Evolutionary conservation across 495 filamentous ascomycete genomes (phyloP).

Genomic region (Parmelia sp.): DNA sequence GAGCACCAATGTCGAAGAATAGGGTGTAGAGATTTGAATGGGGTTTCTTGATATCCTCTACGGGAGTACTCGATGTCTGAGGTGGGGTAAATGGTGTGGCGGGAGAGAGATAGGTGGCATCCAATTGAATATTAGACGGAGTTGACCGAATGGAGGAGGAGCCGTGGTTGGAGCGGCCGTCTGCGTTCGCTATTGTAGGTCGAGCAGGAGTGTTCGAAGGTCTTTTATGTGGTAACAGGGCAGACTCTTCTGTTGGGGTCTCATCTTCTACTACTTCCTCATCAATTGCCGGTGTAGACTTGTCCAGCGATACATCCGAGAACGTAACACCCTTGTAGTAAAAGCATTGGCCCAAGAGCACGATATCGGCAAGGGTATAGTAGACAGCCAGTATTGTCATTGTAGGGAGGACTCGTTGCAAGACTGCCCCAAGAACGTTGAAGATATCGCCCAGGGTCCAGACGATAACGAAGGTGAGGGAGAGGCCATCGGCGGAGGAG

Average conservation of each 20-base stretch:
- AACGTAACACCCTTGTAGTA: constrained; percentile 85
- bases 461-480: constrained; percentile 78
- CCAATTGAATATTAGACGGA: constrained; percentile 34
- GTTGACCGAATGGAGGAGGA: constrained; percentile 29
- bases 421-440: constrained; percentile 84
- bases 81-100: constrained; percentile 61
- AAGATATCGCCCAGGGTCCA: constrained; percentile 95
- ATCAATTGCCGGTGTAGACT: constrained; percentile 5
- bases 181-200: constrained; percentile 16
- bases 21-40: constrained; percentile 48
- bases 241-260: constrained; percentile 19
- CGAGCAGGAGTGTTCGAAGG: constrained; percentile 5
- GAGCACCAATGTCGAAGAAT: constrained; percentile 62
- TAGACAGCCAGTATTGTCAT: constrained; percentile 96
- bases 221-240: constrained; percentile 20
- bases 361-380: constrained; percentile 89
- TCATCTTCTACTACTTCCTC: constrained; percentile 21
- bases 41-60: constrained; percentile 28
- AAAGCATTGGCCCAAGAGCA: constrained; percentile 81
- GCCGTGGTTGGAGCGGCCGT: constrained; percentile 2
- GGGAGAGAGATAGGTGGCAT: constrained; percentile 70
- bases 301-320: constrained; percentile 40
- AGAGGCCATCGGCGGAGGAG: constrained; percentile 79
- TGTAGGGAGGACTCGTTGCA: constrained; percentile 92
- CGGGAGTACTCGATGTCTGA: constrained; percentile 21